Conservation (phyloP, 768 basidiomycete genomes). For the Podaxis sp. region DNA sequence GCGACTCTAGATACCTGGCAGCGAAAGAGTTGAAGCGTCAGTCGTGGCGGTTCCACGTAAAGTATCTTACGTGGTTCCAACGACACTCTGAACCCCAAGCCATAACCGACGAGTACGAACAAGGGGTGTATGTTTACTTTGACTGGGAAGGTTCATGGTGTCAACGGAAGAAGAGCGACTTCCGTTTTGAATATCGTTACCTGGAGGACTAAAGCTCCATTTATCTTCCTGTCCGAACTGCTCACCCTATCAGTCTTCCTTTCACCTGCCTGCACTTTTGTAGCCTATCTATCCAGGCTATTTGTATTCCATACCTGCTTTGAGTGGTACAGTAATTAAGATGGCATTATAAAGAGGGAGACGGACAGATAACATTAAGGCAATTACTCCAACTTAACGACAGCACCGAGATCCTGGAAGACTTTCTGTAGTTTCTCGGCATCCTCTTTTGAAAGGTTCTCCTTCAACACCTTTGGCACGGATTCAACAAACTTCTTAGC, state of each 20-base stretch:
- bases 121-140: slow-evolving; percentile 99
- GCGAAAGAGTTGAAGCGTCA: slow-evolving; percentile 97
- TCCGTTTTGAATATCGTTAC: slow-evolving; percentile 96
- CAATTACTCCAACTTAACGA: slow-evolving; percentile 77
- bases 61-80: slow-evolving; percentile 99
- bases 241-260: slow-evolving; percentile 11
- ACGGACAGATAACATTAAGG: slow-evolving; percentile 15
- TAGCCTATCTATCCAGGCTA: slow-evolving; percentile 18
- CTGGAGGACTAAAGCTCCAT: slow-evolving; percentile 70
- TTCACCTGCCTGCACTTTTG: slow-evolving; percentile 14
- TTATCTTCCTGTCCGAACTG: slow-evolving; percentile 12
- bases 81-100: slow-evolving; percentile 96
- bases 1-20: slow-evolving; percentile 72
- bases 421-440: slow-evolving; percentile 93
- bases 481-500: slow-evolving; percentile 99
- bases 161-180: slow-evolving; percentile 96
- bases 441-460: slow-evolving; percentile 94
- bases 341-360: slow-evolving; percentile 8
- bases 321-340: slow-evolving; percentile 10
- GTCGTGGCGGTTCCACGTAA: slow-evolving; percentile 99
- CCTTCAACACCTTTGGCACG: slow-evolving; percentile 89
- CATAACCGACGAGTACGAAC: slow-evolving; percentile 99
- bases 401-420: slow-evolving; percentile 88
- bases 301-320: slow-evolving; percentile 23
- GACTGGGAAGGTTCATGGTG: slow-evolving; percentile 99